Evolutionary conservation across 495 filamentous ascomycete species (phyloP), one percentile per base, ranked within the genome.

Genomic region (Penicillium robsamsonii): DNA sequence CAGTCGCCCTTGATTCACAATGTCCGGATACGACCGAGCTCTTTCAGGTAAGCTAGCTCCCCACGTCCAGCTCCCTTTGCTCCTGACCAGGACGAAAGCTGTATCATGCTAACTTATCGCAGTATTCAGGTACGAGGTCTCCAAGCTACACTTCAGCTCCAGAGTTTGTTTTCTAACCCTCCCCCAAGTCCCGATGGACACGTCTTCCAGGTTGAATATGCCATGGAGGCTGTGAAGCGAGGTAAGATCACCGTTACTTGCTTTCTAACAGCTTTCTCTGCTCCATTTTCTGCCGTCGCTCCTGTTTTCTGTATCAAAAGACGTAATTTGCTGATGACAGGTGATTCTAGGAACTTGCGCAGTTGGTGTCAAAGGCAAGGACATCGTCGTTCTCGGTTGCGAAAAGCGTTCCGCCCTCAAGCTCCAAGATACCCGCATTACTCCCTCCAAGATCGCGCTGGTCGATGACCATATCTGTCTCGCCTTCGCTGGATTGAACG

Each of bases 151-250:
- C 50, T 70, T 17, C 41, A 68, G 63, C 56, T 67, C 35, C 33
- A 5, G 27, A 11, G 55, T 18, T 45, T 20, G n/a, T 55, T 59
- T n/a, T 56, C 62, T 70, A 64, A 76, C 63, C 46, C 48, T 55
- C 22, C 58, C 47, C 68, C 65, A 62, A 97, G 93, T 80, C 94
- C 94, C 62, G 94, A 98, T 77, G 94, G 94, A 74, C 94, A 98
- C 79, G 93, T 98, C 63, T 97, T 98, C 81, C 94, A 98, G 74
- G 94, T 98, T 65, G 94, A 98, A 81, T 98, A 98, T 82, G 94
- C 94, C 55, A 88, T 96, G 58, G 94, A 98, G 81, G 94, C 94
- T 53, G 94, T 98, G 55, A 98, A 98, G 79, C 78, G 94, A 90
- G 94, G 92, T 95, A 81, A 53, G 64, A 65, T 18, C 35, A 54